These are phyloP conservation scores for Yamadazyma dushanensis DNA, from an alignment of 1,139 yeast species.

Conservation along the genomic window DNA sequence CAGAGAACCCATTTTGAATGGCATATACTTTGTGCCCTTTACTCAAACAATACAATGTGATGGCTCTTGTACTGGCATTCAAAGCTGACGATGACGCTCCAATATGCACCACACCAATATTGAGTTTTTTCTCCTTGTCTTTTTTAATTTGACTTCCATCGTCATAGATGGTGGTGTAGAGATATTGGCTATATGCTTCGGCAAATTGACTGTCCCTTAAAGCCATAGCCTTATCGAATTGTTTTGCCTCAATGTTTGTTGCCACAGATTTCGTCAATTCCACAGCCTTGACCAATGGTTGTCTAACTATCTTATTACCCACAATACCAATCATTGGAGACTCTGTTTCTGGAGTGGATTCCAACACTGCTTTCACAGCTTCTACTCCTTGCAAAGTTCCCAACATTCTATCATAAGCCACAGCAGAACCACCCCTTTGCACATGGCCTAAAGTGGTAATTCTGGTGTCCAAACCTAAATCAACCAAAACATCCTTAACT, in stretches of 20 bases:
- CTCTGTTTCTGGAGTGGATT: conserved; percentile 66
- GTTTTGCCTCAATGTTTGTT: conserved; percentile 55
- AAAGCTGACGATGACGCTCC: conserved; percentile 99
- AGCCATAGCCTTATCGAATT: conserved; percentile 64
- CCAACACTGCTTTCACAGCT: conserved; percentile 75
- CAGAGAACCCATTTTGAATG: conserved; percentile 90
- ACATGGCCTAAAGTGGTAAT: conserved; percentile 81
- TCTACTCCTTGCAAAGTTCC: conserved; percentile 85
- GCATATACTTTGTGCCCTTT: conserved; percentile 88
- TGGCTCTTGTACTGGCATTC: conserved; percentile 90
- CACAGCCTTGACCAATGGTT: conserved; percentile 74
- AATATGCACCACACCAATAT: conserved; percentile 81
- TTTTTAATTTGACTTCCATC: conserved; percentile 54
- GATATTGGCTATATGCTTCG: conserved; percentile 72
- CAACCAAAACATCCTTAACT: conserved; percentile 69
- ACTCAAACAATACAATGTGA: conserved; percentile 86
- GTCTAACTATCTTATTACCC: conserved; percentile 69
- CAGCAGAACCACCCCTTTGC: conserved; percentile 86
- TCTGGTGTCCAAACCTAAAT: conserved; percentile 74
- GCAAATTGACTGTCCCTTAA: conserved; percentile 85
- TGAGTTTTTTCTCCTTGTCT: conserved; percentile 52
- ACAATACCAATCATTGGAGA: conserved; percentile 75
- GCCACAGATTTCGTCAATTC: conserved; percentile 70
- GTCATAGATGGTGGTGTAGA: conserved; percentile 69
- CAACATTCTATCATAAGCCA: conserved; percentile 71